A percentile compares a stretch with the other conserved stretches of the same genome.
phyloP scores from a whole-genome alignment of 2,329 filamentous ascomycete species.

The Talaromyces verruculosus region DNA sequence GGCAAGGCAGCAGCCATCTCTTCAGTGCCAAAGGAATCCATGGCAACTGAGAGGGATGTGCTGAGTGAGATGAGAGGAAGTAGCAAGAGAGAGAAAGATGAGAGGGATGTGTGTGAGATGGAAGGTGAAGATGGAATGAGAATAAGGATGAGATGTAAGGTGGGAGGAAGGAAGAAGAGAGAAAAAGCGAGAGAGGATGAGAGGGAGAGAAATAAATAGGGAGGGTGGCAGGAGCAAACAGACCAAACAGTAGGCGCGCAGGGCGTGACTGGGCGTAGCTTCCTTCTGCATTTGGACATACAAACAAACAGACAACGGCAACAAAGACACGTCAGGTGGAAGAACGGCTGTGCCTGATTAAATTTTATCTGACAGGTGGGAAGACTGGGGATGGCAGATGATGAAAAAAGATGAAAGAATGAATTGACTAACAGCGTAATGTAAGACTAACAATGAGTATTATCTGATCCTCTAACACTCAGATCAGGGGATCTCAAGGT shows the following conservation, averaged over 20 bases:
- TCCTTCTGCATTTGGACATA: neutral
- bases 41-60: slow-evolving; percentile 12
- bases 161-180: neutral
- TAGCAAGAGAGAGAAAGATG: neutral
- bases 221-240: neutral
- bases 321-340: neutral
- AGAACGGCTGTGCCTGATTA: neutral
- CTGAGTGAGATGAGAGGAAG: neutral
- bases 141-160: neutral
- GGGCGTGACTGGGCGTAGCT: neutral
- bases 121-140: slow-evolving; percentile 10
- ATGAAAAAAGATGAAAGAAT: neutral
- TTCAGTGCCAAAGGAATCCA: slow-evolving; percentile 26
- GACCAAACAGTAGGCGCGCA: neutral
- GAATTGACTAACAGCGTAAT: neutral
- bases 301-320: neutral
- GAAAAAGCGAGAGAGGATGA: neutral
- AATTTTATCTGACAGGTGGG: neutral
- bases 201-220: neutral
- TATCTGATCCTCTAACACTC: neutral
- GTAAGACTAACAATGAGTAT: neutral
- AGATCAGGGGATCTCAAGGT: too few species aligned
- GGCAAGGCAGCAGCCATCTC: slow-evolving; percentile 28
- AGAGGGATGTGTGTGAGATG: neutral
- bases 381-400: neutral